Conservation (phyloP, 2,329 filamentous ascomycete species). For the Daldinia sp. region DNA sequence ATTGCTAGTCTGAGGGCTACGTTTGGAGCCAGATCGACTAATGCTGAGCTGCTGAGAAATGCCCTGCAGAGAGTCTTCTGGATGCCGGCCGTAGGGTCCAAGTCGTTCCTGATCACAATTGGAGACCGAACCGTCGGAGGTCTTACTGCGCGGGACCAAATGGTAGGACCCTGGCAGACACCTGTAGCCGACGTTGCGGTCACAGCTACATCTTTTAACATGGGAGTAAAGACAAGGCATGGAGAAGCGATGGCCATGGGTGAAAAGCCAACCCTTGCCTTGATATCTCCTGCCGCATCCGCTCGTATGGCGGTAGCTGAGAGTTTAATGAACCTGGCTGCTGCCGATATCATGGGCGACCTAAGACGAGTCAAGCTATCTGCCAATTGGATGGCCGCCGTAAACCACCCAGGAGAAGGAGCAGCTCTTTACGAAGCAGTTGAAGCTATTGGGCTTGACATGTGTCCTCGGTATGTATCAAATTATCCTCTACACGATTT, state of each 20-base stretch:
- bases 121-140: slow-evolving; percentile 93
- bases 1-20: slow-evolving; percentile 72
- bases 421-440: slow-evolving; percentile 96
- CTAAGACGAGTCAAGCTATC: slow-evolving; percentile 86
- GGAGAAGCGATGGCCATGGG: slow-evolving; percentile 90
- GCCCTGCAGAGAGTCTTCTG: slow-evolving; percentile 84
- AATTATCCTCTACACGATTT: neutral
- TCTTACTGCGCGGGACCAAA: slow-evolving; percentile 88
- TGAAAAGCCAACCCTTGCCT: slow-evolving; percentile 69
- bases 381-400: slow-evolving; percentile 98
- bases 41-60: slow-evolving; percentile 68
- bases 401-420: slow-evolving; percentile 90
- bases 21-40: slow-evolving; percentile 78
- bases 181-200: slow-evolving; percentile 95
- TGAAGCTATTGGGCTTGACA: slow-evolving; percentile 88
- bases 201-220: slow-evolving; percentile 82
- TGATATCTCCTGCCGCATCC: slow-evolving; percentile 90
- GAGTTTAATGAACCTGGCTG: slow-evolving; percentile 91
- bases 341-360: slow-evolving; percentile 72
- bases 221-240: slow-evolving; percentile 73
- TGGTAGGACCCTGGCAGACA: slow-evolving; percentile 96
- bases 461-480: slow-evolving; percentile 74
- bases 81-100: slow-evolving; percentile 92
- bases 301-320: slow-evolving; percentile 97
- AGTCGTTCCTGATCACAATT: slow-evolving; percentile 96